These are phyloP conservation scores for Cladophialophora immunda DNA, from an alignment of 2,329 filamentous ascomycete genomes.

Conservation along the genomic window DNA sequence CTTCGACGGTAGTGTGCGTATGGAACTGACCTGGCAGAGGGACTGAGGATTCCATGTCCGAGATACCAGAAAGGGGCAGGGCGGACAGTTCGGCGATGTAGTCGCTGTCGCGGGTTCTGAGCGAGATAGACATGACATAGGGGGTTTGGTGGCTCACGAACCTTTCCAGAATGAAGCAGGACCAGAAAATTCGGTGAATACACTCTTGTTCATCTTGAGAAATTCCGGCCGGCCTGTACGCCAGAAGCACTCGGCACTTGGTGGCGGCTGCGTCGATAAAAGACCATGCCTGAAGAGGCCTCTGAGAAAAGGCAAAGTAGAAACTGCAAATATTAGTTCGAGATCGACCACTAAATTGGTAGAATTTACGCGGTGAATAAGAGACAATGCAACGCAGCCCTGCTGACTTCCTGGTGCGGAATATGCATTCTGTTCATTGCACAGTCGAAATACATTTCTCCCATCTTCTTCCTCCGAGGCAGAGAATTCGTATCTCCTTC, in stretches of 20 bases:
- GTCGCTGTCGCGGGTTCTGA: conserved; percentile 48
- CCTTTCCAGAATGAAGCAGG: conserved; percentile 65
- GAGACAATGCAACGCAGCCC: conserved; percentile 59
- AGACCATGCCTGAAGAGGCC: conserved; percentile 63
- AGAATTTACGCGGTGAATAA: conserved; percentile 59
- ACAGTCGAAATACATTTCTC: conserved; percentile 57
- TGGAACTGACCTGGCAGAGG: conserved; percentile 58
- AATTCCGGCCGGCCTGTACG: conserved; percentile 51
- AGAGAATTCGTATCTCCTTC: conserved; percentile 44
- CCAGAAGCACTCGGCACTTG: conserved; percentile 60
- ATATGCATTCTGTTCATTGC: conserved; percentile 58
- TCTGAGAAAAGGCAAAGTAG: conserved; percentile 61
- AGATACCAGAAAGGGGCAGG: conserved; percentile 61
- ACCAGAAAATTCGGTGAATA: conserved; percentile 63
- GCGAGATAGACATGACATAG: conserved; percentile 4
- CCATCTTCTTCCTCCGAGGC: conserved; percentile 48
- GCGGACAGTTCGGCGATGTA: conserved; percentile 63
- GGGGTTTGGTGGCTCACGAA: conserved; percentile 31
- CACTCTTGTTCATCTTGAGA: conserved; percentile 57
- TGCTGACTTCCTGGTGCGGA: conserved; percentile 58
- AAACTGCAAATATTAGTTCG: conserved; percentile 44
- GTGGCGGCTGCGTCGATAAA: conserved; percentile 60
- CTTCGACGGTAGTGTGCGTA: conserved; percentile 51
- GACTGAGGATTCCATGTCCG: conserved; percentile 61
- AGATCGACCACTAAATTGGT: not conserved